Conservation (phyloP, 192 early-diverging fungal genomes). For the Spinellus fusiger region DNA sequence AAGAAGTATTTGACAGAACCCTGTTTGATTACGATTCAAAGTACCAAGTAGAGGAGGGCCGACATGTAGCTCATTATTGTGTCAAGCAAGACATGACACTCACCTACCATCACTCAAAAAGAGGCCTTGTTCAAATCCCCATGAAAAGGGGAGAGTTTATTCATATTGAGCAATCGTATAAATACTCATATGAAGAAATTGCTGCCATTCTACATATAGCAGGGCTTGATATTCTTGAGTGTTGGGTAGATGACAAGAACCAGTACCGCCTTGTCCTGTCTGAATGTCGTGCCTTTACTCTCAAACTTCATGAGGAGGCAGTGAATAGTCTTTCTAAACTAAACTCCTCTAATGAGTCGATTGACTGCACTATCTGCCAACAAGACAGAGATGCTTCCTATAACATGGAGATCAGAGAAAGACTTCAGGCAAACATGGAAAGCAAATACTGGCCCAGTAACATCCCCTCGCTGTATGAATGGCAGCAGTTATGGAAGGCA, state of each 20-base stretch:
- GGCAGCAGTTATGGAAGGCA: conserved; percentile 71
- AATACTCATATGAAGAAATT: conserved; percentile 62
- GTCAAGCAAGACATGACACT: conserved; percentile 47
- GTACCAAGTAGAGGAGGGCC: conserved; percentile 67
- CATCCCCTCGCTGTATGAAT: conserved; percentile 66
- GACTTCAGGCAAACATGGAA: neutral
- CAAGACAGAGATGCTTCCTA: neutral
- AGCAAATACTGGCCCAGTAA: conserved; percentile 4
- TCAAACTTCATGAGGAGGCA: conserved; percentile 9
- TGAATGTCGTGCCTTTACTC: conserved; percentile 48
- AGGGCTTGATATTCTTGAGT: conserved; percentile 37
- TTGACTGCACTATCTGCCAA: neutral
- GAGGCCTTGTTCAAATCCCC: conserved; percentile 8
- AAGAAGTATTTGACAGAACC: conserved; percentile 50
- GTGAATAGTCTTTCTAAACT: no score
- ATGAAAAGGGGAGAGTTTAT: conserved; percentile 76
- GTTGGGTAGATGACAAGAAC: conserved; percentile 47
- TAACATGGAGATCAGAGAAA: neutral
- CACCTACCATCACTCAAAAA: conserved; percentile 28
- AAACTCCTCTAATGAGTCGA: no score
- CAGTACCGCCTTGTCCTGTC: conserved; percentile 55
- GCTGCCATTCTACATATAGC: conserved; percentile 39
- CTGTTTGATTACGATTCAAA: conserved; percentile 68
- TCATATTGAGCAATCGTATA: conserved; percentile 86
- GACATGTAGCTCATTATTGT: conserved; percentile 77